Evolutionary conservation across 495 filamentous ascomycete genomes (phyloP), one percentile per base, ranked within the genome.

Genomic region (Penicillium antarcticum): DNA sequence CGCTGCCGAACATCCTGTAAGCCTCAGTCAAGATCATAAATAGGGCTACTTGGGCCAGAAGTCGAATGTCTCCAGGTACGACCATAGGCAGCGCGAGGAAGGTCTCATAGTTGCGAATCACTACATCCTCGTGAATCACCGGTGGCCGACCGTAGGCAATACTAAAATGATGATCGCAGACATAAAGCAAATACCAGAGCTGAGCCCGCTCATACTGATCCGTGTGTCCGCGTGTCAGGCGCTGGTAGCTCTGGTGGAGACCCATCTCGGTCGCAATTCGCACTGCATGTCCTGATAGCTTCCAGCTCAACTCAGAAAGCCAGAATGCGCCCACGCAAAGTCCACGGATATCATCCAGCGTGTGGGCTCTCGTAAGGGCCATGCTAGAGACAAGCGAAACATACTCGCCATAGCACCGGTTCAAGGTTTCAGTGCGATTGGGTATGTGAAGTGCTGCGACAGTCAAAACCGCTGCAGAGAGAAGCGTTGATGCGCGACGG

Each of bases 11-110:
- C 37, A 66, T 73, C 32, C 81, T 70, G 50, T 81, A 82, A n/a
- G 78, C 76, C 50, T 78, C 69, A 17, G 78, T 82, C 49, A 85
- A 58, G 38, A 82, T 79, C 60, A 74, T 73, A 62, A 85, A 82
- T 12, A 84, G 51, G 3, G 79, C 75, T 14, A 85, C 78, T 48
- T 85, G 81, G 14, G 75, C 76, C 17, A 78, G 56, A 3, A 85
- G 67, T 38, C 81, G 70, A 51, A 76, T 71, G 51, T 85, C 81
- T 0, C 73, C 78, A 12, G 77, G 69, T 2, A 72, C 74, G 6
- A 73, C 68, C 59, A 70, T 67, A 1, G 71, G 72, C 19, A 66
- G 65, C 42, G 75, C 70, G 9, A 81, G 66, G 41, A 81, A 82
- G 9, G 60, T 57, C 52, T 82, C 80, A 56, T 76, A 75, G 43